These are phyloP conservation scores for Paraleonurus japonicus DNA, from an alignment of 257 asterid species.

Conservation along the genomic window DNA sequence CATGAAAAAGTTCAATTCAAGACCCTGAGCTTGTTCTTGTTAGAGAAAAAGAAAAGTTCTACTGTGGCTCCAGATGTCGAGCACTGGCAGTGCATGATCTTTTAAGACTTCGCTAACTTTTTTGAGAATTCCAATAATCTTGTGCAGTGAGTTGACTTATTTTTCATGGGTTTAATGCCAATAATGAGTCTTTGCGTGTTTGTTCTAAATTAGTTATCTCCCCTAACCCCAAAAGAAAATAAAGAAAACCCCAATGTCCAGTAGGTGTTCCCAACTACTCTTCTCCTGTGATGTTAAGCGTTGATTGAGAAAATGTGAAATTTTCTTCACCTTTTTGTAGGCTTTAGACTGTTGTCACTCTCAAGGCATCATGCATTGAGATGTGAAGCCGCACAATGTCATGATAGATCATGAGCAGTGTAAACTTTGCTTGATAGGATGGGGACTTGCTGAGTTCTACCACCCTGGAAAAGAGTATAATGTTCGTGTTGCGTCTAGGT, in stretches of 20 bases:
- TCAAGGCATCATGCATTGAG: slow-evolving; percentile 75
- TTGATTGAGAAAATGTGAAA: slow-evolving; percentile 7
- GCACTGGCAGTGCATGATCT: not conserved
- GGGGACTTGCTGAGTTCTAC: slow-evolving; percentile 71
- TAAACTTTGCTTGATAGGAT: slow-evolving; percentile 57
- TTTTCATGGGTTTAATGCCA: not conserved
- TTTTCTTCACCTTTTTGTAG: slow-evolving; percentile 27
- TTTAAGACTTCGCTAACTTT: not conserved
- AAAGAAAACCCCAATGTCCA: not conserved
- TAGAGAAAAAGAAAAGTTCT: not conserved
- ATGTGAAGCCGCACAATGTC: slow-evolving; percentile 69
- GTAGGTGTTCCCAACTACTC: not conserved
- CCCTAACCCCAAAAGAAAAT: not conserved
- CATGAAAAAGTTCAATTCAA: not conserved
- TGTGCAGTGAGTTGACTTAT: not conserved
- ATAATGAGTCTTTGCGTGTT: not conserved
- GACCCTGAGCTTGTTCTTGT: not conserved
- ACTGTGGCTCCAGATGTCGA: not conserved
- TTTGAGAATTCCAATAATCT: not conserved
- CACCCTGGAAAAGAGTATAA: slow-evolving; percentile 67
- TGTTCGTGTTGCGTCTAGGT: slow-evolving; percentile 68
- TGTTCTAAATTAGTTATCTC: not conserved
- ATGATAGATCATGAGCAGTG: slow-evolving; percentile 66
- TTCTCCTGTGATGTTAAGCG: slow-evolving; percentile 12
- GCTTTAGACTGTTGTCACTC: slow-evolving; percentile 66